phyloP scores from a whole-genome alignment of 768 basidiomycete species.

The Mycena rebaudengoi region DNA sequence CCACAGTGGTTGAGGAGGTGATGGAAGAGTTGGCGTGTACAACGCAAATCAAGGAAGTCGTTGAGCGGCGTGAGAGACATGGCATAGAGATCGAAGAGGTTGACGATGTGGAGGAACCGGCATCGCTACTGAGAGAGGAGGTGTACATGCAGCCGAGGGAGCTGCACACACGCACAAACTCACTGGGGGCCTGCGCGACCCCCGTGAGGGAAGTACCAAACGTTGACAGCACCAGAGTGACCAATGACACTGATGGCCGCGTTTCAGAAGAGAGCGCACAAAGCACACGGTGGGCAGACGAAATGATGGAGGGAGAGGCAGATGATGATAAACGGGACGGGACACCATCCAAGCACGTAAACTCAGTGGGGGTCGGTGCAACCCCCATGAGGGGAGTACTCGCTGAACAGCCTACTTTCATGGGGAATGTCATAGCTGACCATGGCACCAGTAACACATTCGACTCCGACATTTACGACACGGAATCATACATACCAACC shows the following conservation, averaged over 20 bases:
- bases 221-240: too few relatives aligned
- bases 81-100: too few relatives aligned
- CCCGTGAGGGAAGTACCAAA: too few relatives aligned
- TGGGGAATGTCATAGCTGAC: not conserved
- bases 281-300: not conserved
- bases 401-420: not conserved
- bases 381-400: conserved; percentile 3
- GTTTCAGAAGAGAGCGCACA: not conserved
- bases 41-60: too few relatives aligned
- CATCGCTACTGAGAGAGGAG: not conserved
- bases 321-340: not conserved
- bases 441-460: not conserved
- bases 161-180: too few relatives aligned
- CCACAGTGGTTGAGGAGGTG: too few relatives aligned
- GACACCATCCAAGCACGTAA: not conserved
- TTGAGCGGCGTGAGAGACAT: too few relatives aligned
- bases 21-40: too few relatives aligned
- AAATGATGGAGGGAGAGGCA: not conserved
- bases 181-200: too few relatives aligned
- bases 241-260: too few relatives aligned
- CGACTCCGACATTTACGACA: not conserved
- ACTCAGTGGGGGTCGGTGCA: not conserved
- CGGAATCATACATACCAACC: not conserved
- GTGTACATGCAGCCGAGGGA: not conserved
- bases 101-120: too few relatives aligned